phyloP scores from a whole-genome alignment of 1,284 basidiomycete species.

The Ganoderma lucidum region DNA sequence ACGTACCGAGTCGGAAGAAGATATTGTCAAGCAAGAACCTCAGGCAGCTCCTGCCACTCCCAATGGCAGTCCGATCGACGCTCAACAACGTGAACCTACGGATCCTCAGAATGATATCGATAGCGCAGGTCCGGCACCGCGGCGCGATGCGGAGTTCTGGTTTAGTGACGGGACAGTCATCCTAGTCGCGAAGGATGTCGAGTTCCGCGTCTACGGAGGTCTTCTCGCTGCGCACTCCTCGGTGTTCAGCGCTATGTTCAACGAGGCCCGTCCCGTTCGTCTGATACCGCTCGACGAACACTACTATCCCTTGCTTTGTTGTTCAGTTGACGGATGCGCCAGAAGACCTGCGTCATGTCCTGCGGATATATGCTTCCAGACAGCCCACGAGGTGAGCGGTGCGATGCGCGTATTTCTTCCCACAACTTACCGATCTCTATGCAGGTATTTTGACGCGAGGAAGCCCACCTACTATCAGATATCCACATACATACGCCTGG shows the following conservation, averaged over 20 bases:
- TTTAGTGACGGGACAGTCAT: background rate
- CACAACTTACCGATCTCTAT: background rate
- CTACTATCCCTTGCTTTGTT: background rate
- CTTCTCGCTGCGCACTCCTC: background rate
- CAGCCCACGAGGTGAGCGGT: background rate
- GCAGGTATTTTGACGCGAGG: background rate
- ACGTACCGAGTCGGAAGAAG: background rate
- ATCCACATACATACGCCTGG: slow-evolving; percentile 12
- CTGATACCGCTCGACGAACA: background rate
- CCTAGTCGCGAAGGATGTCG: background rate
- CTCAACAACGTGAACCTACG: too few relatives aligned
- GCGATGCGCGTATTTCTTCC: background rate
- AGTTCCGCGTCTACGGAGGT: background rate
- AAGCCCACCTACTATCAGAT: background rate
- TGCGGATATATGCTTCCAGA: background rate
- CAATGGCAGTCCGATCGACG: too few relatives aligned
- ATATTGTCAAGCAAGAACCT: background rate
- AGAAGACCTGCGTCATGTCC: background rate
- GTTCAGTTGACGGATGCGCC: background rate
- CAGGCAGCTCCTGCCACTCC: background rate
- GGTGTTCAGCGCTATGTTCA: background rate
- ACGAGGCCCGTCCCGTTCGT: background rate
- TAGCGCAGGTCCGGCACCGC: too few relatives aligned
- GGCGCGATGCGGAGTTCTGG: background rate
- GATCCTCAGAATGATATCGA: too few relatives aligned